phyloP scores from a whole-genome alignment of 2,329 filamentous ascomycete genomes.

The Macrophomina pseudophaseolina region DNA sequence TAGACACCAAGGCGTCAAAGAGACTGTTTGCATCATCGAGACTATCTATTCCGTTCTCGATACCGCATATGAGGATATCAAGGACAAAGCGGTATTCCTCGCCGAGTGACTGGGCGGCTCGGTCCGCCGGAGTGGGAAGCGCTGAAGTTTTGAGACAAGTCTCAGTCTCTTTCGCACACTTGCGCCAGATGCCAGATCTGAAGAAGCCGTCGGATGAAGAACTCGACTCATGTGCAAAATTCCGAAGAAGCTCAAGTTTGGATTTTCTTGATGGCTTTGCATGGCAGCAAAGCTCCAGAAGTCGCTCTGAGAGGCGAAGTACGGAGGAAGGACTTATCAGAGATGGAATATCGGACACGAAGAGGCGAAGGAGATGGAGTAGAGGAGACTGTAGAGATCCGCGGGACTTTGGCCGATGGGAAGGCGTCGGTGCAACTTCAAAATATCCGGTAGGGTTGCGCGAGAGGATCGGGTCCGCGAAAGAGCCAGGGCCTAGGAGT shows the following conservation, averaged over 20 bases:
- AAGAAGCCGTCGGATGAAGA: constrained; percentile 33
- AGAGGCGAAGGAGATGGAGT: constrained; percentile 67
- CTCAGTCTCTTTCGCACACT: neutral
- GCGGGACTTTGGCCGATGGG: constrained; percentile 58
- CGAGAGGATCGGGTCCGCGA: constrained; percentile 55
- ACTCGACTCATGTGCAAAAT: constrained; percentile 37
- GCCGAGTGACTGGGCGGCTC: constrained; percentile 51
- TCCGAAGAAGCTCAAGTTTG: constrained; percentile 46
- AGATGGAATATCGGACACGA: constrained; percentile 51
- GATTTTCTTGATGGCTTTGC: constrained; percentile 29
- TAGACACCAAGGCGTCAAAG: constrained; percentile 60
- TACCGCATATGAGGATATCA: constrained; percentile 64
- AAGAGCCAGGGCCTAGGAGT: constrained; percentile 56
- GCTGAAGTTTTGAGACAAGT: neutral
- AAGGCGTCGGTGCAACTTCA: constrained; percentile 69
- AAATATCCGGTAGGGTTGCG: constrained; percentile 65
- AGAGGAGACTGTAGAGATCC: constrained; percentile 64
- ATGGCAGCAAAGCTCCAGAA: constrained; percentile 10
- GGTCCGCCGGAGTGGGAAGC: neutral
- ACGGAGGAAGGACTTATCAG: neutral
- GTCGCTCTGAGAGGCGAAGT: constrained; percentile 7
- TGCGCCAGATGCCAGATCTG: constrained; percentile 37
- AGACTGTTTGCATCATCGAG: constrained; percentile 45
- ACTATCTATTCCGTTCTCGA: constrained; percentile 50
- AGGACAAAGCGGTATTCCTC: constrained; percentile 73